Evolutionary conservation across 2,329 filamentous ascomycete genomes (phyloP), one percentile per base, ranked within the genome.

Genomic region (Colletotrichum eremochloae): DNA sequence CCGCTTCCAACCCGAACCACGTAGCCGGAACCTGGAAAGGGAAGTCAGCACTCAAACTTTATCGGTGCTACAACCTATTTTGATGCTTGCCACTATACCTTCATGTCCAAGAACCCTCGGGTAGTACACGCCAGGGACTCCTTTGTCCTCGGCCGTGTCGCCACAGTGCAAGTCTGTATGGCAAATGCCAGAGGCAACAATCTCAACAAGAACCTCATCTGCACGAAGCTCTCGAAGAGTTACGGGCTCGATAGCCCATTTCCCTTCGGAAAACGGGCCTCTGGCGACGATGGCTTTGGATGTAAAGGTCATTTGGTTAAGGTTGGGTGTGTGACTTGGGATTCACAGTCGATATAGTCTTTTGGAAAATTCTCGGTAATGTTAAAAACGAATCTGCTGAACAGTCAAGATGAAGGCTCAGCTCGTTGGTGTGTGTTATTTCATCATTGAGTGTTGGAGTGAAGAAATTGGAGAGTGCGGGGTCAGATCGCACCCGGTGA

Each of bases 111-210:
- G 78, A 1, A 89, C 82, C 15, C 77, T 12, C 78, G 80, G 70
- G 24, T 72, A 72, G n/a, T 70, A 72, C 5, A 72, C 70, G 15
- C 66, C 70, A 5, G 70, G 70, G 29, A 72, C 70, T 6, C 70
- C 66, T 3, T 58, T 44, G 18, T 72, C 61, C 15, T 56, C 66
- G 2, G 57, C 68, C 0, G 76, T 79, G 11, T 82, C 80, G 2
- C 84, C 86, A 63, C 87, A 83, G 38, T 85, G 78, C 12, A 88
- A 76, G 74, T 90, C 88, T 0, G 87, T 87, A 71, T 90, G 88
- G 73, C 88, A 90, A 62, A 90, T 83, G 0, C 88, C 87, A 0
- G 84, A 84, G 0, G 87, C 86, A 1, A 88, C 80, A 70, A 89
- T 85, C 53, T 87, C 84, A 4, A 89, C 83, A 2, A 89, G 79